Conservation (phyloP, 2,329 filamentous ascomycete species). For the Berkeleyomyces basicola region DNA sequence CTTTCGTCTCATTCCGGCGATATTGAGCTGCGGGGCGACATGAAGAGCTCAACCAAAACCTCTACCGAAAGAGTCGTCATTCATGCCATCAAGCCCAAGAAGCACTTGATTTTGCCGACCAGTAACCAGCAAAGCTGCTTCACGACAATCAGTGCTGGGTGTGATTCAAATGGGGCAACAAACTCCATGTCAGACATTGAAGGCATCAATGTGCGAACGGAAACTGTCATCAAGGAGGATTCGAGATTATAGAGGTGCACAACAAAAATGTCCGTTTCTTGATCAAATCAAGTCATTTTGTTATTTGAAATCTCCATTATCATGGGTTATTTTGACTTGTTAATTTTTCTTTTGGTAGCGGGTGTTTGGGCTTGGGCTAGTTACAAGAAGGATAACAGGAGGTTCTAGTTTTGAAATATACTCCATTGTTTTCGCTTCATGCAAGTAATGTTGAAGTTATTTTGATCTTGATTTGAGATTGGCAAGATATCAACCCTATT, state of each 20-base stretch:
- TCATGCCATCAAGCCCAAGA: background rate
- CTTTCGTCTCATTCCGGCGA: background rate
- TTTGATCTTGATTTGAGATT: no score
- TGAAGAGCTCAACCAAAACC: background rate
- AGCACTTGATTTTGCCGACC: background rate
- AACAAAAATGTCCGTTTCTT: background rate
- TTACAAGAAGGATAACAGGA: background rate
- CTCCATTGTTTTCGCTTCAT: no score
- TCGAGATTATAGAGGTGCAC: background rate
- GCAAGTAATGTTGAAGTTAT: no score
- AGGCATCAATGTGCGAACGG: slow-evolving; percentile 7
- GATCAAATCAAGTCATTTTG: background rate
- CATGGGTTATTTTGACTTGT: background rate
- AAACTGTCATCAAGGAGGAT: slow-evolving; percentile 5
- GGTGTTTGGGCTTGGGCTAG: background rate
- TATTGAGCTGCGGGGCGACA: slow-evolving; percentile 5
- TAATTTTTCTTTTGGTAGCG: no score
- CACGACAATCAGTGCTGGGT: background rate
- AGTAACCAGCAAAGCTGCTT: background rate
- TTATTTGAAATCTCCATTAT: background rate
- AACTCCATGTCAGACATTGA: background rate
- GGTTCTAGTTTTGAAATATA: background rate
- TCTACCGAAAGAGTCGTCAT: background rate
- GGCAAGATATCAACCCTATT: no score
- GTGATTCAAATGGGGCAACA: no score